Evolutionary conservation across 768 basidiomycete genomes (phyloP).

Genomic region (Pisolithus tinctorius): DNA sequence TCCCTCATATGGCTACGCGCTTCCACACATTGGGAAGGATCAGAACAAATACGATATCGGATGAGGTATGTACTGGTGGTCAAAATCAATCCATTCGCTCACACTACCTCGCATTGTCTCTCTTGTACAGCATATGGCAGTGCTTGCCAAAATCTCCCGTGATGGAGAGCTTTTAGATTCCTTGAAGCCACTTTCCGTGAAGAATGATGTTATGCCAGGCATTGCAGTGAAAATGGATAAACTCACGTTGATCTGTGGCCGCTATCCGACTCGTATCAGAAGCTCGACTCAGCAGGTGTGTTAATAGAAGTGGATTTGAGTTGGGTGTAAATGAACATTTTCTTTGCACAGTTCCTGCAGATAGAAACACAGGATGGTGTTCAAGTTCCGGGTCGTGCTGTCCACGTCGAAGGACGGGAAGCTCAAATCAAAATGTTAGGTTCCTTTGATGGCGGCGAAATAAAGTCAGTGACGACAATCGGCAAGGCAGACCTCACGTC

Average conservation of each 20-base stretch:
- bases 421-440: conserved; percentile 25
- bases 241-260: conserved; percentile 31
- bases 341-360: conserved; percentile 9
- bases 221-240: conserved; percentile 23
- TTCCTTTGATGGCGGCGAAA: conserved; percentile 9
- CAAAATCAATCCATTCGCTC: neutral
- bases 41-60: conserved; percentile 21
- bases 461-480: conserved; percentile 37
- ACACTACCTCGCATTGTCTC: neutral
- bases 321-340: too few species aligned
- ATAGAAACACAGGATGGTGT: conserved; percentile 10
- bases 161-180: conserved; percentile 43
- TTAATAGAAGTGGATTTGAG: neutral
- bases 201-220: conserved; percentile 34
- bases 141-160: conserved; percentile 41
- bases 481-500: conserved; percentile 50
- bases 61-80: conserved; percentile 18
- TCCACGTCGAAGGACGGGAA: conserved; percentile 30
- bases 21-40: conserved; percentile 10
- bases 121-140: conserved; percentile 32
- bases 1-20: conserved; percentile 12
- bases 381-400: conserved; percentile 15
- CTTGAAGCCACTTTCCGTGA: conserved; percentile 37
- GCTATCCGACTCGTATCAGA: conserved; percentile 41
- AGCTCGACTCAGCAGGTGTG: conserved; percentile 34